Evolutionary conservation across 495 filamentous ascomycete genomes (phyloP).

Genomic region (Glonium stellatum): DNA sequence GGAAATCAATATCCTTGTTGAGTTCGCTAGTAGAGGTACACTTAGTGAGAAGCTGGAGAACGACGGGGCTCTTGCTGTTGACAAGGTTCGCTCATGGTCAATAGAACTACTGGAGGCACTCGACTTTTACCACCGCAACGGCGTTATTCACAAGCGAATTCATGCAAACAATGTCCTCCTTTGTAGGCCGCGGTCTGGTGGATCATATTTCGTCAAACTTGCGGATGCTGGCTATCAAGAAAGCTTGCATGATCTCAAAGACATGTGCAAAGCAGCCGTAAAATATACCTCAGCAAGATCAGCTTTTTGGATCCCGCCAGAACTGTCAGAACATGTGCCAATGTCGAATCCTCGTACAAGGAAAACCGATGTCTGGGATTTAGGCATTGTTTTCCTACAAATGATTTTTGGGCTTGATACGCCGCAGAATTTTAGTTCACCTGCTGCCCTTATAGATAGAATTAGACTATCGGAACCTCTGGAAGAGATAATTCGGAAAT

Average conservation of each 20-base stretch:
- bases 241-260: constrained; percentile 52
- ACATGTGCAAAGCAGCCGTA: constrained; percentile 38
- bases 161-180: constrained; percentile 72
- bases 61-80: constrained; percentile 61
- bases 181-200: constrained; percentile 49
- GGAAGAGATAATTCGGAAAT: constrained; percentile 68
- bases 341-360: constrained; percentile 46
- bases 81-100: constrained; percentile 74
- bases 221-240: constrained; percentile 63
- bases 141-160: constrained; percentile 71
- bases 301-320: constrained; percentile 76
- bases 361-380: constrained; percentile 91
- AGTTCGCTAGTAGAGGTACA: constrained; percentile 74
- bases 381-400: constrained; percentile 82
- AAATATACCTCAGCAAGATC: constrained; percentile 48
- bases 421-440: constrained; percentile 68
- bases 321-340: constrained; percentile 52
- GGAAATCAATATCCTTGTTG: constrained; percentile 74
- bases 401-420: constrained; percentile 87
- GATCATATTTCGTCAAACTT: constrained; percentile 54
- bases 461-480: constrained; percentile 67
- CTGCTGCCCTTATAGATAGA: constrained; percentile 54
- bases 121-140: constrained; percentile 75
- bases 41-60: constrained; percentile 74
- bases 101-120: constrained; percentile 85